Evolutionary conservation across 495 filamentous ascomycete species (phyloP).

Genomic region (Hypomontagnella submonticulosa): DNA sequence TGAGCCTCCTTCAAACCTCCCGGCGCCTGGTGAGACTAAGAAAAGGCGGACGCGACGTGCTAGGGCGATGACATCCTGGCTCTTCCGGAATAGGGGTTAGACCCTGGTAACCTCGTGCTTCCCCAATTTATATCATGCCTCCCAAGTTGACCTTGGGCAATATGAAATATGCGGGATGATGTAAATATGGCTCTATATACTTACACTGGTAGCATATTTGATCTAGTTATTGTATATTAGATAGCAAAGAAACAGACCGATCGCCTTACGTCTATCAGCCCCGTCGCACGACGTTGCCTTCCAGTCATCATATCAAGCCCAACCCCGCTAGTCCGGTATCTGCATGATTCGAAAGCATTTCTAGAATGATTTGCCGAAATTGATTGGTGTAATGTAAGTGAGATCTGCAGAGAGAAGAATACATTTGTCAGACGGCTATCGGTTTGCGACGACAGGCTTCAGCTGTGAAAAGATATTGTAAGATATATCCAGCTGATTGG

Average conservation of each 20-base stretch:
- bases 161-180: neutral
- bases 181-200: neutral
- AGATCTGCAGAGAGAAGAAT: neutral
- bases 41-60: conserved; percentile 16
- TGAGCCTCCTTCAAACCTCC: conserved; percentile 32
- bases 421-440: conserved; percentile 38
- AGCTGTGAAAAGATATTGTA: neutral
- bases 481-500: neutral
- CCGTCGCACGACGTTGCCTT: neutral
- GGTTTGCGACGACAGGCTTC: conserved; percentile 12
- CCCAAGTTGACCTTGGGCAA: conserved; percentile 8
- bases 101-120: neutral
- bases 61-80: conserved; percentile 2
- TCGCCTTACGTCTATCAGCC: no score
- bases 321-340: neutral
- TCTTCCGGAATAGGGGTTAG: conserved; percentile 4
- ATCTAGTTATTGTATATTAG: neutral
- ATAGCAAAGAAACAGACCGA: no score
- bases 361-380: neutral
- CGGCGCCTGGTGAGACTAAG: conserved; percentile 22
- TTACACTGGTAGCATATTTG: neutral
- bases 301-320: neutral
- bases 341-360: neutral
- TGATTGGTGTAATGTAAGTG: conserved; percentile 8
- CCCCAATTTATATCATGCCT: neutral